Base-by-base conservation (phyloP, 805 yeast genomes). In the Teunomyces aglyptinius region DNA sequence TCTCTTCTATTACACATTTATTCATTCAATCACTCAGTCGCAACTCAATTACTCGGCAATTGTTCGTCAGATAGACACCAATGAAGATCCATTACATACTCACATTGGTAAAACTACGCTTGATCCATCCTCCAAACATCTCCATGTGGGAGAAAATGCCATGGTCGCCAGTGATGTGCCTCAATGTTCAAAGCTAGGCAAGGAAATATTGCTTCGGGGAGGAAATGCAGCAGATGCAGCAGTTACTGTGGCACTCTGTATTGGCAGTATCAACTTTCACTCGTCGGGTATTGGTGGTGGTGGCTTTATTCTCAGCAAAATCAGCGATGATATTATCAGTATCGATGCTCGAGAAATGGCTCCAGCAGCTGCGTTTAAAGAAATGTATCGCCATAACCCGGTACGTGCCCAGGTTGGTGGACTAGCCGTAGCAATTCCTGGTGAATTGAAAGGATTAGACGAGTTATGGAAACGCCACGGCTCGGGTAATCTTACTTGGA, bases 161-260 rank as follows among this genome's bases (percentile, higher is more conserved):
- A 87, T 86, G 59, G 89, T 86, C 7, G 80, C 88, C 1, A 73
- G 82, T 33, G 94, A 86, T 58, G 78, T 80, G 2, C 81, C 80
- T 7, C 48, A 65, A 12, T 86, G 94, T 59, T 84, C 91, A 1
- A 56, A 70, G 13, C 60, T 85, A 73, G 94, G 89, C 6, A 73
- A 73, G 4, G 66, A 73, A 5, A 79, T 86, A 13, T 63, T 86
- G 26, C 56, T 64, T 44, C 53, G 56, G 18, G 82, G 81, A 5
- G 95, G 97, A 0, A 84, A 81, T 56, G 97, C 97, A 1, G 97
- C 96, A 0, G 99, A 92, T 62, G 96, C 97, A 0, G 88, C 96
- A 0, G 85, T 92, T 2, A 85, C 96, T 0, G 86, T 88, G 10
- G 89, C 96, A 0, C 71, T 92, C 24, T 92, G 99, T 60, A 81